Evolutionary conservation across 306 rosid genomes (phyloP).

Genomic region (Quercus engelmannii): DNA sequence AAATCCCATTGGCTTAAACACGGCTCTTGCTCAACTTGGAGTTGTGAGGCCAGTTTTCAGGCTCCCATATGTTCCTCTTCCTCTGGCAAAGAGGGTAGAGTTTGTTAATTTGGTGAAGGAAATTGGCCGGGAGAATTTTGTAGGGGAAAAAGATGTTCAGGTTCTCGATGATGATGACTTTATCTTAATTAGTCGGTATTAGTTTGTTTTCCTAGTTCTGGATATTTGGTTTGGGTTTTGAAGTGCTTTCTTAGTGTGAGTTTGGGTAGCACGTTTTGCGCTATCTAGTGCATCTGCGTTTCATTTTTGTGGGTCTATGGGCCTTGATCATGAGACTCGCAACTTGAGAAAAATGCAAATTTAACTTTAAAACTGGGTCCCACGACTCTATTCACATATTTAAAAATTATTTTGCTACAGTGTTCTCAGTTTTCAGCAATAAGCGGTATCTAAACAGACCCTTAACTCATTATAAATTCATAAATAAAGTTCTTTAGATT

Average conservation of each 20-base stretch:
- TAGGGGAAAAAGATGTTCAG: conserved; percentile 63
- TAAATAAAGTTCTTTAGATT: neutral
- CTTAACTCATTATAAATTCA: neutral
- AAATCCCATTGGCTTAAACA: conserved; percentile 83
- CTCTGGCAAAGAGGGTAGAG: conserved; percentile 62
- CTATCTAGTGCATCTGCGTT: too few relatives aligned
- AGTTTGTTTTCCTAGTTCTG: conserved; percentile 14
- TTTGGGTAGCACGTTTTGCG: too few relatives aligned
- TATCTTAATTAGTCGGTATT: conserved; percentile 60
- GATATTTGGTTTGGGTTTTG: neutral
- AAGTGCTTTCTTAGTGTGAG: neutral
- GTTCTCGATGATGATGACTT: conserved; percentile 75
- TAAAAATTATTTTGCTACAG: too few relatives aligned
- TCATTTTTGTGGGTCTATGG: too few relatives aligned
- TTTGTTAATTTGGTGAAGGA: conserved; percentile 68
- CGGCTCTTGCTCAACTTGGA: conserved; percentile 97
- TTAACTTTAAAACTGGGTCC: too few relatives aligned
- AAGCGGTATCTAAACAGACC: too few relatives aligned
- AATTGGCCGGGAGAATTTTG: conserved; percentile 82
- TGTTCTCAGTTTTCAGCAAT: too few relatives aligned
- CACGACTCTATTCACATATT: too few relatives aligned
- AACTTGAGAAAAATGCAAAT: too few relatives aligned
- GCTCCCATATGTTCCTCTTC: conserved; percentile 92
- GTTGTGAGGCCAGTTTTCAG: conserved; percentile 89
- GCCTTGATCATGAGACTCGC: too few relatives aligned